phyloP scores from a whole-genome alignment of 208 protist species.

The Crithidia expoeki region DNA sequence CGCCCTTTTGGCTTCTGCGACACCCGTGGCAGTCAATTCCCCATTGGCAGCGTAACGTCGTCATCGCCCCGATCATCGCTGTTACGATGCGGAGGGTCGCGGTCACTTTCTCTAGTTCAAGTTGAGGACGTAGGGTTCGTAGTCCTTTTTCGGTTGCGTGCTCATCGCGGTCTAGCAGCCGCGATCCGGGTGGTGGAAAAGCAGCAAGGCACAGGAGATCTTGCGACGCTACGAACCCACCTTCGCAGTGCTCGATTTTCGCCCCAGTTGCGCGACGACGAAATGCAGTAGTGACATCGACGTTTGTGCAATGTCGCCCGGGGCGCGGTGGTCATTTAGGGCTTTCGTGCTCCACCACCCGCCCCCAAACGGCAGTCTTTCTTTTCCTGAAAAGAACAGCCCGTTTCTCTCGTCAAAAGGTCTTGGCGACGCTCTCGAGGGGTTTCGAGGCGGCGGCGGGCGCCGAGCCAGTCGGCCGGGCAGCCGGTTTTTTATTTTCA shows the following conservation, averaged over 20 bases:
- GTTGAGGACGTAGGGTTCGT: slow-evolving; percentile 78
- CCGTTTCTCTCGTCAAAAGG: slow-evolving; percentile 64
- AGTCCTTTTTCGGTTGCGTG: slow-evolving; percentile 74
- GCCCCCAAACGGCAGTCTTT: slow-evolving; percentile 74
- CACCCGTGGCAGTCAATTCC: neutral
- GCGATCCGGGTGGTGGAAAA: slow-evolving; percentile 76
- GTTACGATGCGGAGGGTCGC: slow-evolving; percentile 36
- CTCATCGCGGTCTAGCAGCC: slow-evolving; percentile 59
- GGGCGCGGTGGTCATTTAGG: slow-evolving; percentile 68
- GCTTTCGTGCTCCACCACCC: slow-evolving; percentile 76
- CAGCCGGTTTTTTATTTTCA: slow-evolving; percentile 73
- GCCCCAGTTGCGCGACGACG: slow-evolving; percentile 73
- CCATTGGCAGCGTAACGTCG: neutral
- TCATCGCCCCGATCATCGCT: slow-evolving; percentile 2
- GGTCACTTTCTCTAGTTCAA: slow-evolving; percentile 65
- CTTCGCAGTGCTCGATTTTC: slow-evolving; percentile 80
- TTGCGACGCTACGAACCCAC: slow-evolving; percentile 59
- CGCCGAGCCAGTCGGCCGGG: slow-evolving; percentile 49
- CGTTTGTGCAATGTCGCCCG: slow-evolving; percentile 62
- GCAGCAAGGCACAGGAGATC: slow-evolving; percentile 65
- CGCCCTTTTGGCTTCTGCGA: slow-evolving; percentile 44
- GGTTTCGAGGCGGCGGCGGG: slow-evolving; percentile 63
- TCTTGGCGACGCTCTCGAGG: slow-evolving; percentile 62
- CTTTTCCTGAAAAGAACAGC: slow-evolving; percentile 76
- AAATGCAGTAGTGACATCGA: slow-evolving; percentile 83